phyloP scores from a whole-genome alignment of 371 early-diverging fungal genomes.

The Mortierella sp. region DNA sequence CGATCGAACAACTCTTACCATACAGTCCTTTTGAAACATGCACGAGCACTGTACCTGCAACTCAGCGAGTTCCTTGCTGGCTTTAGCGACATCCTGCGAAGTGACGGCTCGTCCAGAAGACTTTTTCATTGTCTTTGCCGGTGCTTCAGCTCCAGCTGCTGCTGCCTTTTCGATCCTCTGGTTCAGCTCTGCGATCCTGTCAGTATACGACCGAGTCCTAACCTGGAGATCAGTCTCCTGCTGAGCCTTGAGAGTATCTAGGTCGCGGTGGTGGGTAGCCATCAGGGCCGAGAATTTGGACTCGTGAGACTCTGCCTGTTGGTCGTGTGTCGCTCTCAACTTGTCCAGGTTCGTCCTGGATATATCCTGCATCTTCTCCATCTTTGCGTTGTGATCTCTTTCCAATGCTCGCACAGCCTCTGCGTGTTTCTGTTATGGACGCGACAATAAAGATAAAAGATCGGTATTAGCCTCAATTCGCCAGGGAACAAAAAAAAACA shows the following conservation, averaged over 20 bases:
- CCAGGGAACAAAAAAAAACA: too few species aligned
- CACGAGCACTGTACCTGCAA: too few species aligned
- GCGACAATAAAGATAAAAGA: too few species aligned
- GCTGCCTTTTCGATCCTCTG: conserved; percentile 1
- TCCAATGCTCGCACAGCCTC: conserved; percentile 3
- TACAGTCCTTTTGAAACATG: too few species aligned
- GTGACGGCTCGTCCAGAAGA: neutral
- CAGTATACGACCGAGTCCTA: neutral
- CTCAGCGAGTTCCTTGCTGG: neutral
- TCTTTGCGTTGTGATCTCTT: conserved; percentile 5
- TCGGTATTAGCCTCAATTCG: too few species aligned
- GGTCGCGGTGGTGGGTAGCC: conserved; percentile 20
- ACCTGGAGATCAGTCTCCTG: conserved; percentile 11
- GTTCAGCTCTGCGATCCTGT: conserved; percentile 14
- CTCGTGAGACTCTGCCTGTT: conserved; percentile 29
- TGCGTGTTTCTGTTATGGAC: conserved; percentile 18
- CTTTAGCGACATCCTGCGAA: conserved; percentile 10
- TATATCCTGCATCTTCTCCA: conserved; percentile 13
- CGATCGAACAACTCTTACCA: neutral
- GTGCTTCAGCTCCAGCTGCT: neutral
- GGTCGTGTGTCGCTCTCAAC: conserved; percentile 19
- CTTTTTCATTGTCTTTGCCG: too few species aligned
- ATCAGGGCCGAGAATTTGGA: conserved; percentile 24
- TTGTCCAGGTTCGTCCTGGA: neutral
- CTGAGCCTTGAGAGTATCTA: conserved; percentile 14